Percentiles rank a stretch among this genome's conserved stretches.
phyloP scores from a whole-genome alignment of 768 basidiomycete species.

The Leccinum aurantiacum region DNA sequence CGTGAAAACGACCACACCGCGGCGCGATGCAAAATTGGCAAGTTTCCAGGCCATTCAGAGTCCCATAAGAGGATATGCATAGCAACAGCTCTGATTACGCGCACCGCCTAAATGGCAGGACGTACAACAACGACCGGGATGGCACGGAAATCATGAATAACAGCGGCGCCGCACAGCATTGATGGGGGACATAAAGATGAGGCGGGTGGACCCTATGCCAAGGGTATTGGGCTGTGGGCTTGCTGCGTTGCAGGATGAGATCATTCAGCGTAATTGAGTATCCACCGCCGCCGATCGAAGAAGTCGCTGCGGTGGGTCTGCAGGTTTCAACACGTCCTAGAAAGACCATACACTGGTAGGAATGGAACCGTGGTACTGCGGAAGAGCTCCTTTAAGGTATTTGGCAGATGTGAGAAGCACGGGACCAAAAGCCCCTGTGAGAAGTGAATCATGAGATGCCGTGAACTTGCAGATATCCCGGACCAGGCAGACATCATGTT shows the following conservation, averaged over 20 bases:
- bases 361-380: slow-evolving; percentile 25
- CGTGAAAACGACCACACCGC: slow-evolving; percentile 11
- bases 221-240: slow-evolving; percentile 26
- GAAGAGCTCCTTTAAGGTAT: slow-evolving; percentile 13
- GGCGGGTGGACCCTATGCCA: slow-evolving; percentile 7
- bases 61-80: slow-evolving; percentile 10
- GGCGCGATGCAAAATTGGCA: slow-evolving; percentile 9
- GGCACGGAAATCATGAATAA: slow-evolving; percentile 6
- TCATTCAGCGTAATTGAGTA: slow-evolving; percentile 20
- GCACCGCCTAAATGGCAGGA: slow-evolving; percentile 8
- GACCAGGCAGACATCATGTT: slow-evolving; percentile 8
- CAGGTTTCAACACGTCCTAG: slow-evolving; percentile 21
- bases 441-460: slow-evolving; percentile 18
- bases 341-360: slow-evolving; percentile 12
- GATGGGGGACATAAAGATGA: slow-evolving; percentile 5
- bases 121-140: background rate
- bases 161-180: slow-evolving; percentile 7
- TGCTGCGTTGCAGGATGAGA: slow-evolving; percentile 18
- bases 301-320: slow-evolving; percentile 21
- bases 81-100: slow-evolving; percentile 8
- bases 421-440: slow-evolving; percentile 17
- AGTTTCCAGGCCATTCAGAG: slow-evolving; percentile 7
- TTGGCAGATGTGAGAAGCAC: slow-evolving; percentile 21
- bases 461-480: slow-evolving; percentile 1
- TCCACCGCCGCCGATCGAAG: slow-evolving; percentile 22